Evolutionary conservation across 202 grass and related monocot genomes (phyloP), one percentile per base, ranked within the genome.

Genomic region (Eragrostis tef): DNA sequence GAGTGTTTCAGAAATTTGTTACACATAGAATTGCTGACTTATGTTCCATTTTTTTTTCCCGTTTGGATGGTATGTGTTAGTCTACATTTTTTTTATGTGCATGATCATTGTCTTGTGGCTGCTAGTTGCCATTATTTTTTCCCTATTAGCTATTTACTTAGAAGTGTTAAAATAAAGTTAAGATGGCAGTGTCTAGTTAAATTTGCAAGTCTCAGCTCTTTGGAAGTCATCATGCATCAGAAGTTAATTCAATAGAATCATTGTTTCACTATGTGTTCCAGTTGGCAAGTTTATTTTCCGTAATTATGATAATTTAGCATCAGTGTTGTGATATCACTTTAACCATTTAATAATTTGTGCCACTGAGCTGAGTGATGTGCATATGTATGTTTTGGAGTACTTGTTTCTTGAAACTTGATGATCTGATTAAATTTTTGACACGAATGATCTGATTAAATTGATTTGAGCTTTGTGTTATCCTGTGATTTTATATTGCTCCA

Each of bases 1-100:
- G 70, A 62, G 92, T 76, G 52, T 26, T 45, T 65, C 85, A 31
- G 6, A 66, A 61, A 67, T 64, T 75, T 61, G 4, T 19, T 51
- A 47, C 26, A 65, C 51, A 10, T 67, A 49, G 49, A 17, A 6
- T 50, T 84, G 5, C 25, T 34, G 24, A 49, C 14, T 57, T 24
- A 36, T n/a, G 42, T 50, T 48, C 1, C 21, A 64, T 75, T 41
- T 80, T 31, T 31, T 31, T 74, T 54, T 80, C 7, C 11, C 49
- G 59, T 64, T 57, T 83, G 6, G 16, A 72, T 88, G 7, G 44
- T n/a, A 77, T 31, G 7, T 64, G 25, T 74, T 74, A 85, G 9
- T 44, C 6, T 53, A 5, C 14, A 49, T 9, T 52, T 53, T 59
- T 73, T 42, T 41, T 65, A 62, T 46, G 7, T 65, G 70, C 12